phyloP scores from a whole-genome alignment of 768 basidiomycete species.

The Leccinum incarnatum region DNA sequence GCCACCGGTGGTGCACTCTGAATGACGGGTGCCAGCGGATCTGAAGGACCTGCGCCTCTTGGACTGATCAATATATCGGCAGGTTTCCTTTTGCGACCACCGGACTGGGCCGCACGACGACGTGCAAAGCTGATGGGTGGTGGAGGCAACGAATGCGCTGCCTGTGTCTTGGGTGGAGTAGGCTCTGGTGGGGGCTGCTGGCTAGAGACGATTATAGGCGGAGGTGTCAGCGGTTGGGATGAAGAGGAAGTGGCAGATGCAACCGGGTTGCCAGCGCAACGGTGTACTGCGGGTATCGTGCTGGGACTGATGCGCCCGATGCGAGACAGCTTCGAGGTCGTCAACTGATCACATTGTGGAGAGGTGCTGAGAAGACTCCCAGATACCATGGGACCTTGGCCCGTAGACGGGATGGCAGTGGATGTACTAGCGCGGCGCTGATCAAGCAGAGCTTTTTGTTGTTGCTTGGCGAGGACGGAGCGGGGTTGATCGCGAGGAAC shows the following conservation, averaged over 20 bases:
- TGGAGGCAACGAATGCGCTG: slow-evolving; percentile 50
- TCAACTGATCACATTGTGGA: slow-evolving; percentile 23
- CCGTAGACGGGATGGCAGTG: slow-evolving; percentile 35
- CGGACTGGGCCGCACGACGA: slow-evolving; percentile 64
- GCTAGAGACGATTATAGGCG: slow-evolving; percentile 25
- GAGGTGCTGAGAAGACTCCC: slow-evolving; percentile 27
- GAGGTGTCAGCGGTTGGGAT: slow-evolving; percentile 22
- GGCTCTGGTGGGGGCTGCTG: slow-evolving; percentile 22
- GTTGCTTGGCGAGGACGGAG: slow-evolving; percentile 64
- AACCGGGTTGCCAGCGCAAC: slow-evolving; percentile 26
- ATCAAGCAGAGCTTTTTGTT: slow-evolving; percentile 69
- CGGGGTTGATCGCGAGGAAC: slow-evolving; percentile 37
- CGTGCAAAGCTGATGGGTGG: slow-evolving; percentile 77
- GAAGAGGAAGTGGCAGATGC: slow-evolving; percentile 22
- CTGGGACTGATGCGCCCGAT: slow-evolving; percentile 42
- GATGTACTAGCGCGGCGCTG: slow-evolving; percentile 63
- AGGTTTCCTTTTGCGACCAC: slow-evolving; percentile 65
- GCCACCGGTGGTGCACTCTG: slow-evolving; percentile 73
- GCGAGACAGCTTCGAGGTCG: slow-evolving; percentile 28
- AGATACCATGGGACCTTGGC: slow-evolving; percentile 15
- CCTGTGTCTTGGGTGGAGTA: slow-evolving; percentile 22
- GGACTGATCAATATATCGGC: slow-evolving; percentile 80
- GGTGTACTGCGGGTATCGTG: slow-evolving; percentile 18
- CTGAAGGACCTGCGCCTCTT: slow-evolving; percentile 48
- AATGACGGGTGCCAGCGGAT: slow-evolving; percentile 62